Base-by-base conservation (phyloP, 2,329 filamentous ascomycete genomes). In the Diaporthe amygdali region DNA sequence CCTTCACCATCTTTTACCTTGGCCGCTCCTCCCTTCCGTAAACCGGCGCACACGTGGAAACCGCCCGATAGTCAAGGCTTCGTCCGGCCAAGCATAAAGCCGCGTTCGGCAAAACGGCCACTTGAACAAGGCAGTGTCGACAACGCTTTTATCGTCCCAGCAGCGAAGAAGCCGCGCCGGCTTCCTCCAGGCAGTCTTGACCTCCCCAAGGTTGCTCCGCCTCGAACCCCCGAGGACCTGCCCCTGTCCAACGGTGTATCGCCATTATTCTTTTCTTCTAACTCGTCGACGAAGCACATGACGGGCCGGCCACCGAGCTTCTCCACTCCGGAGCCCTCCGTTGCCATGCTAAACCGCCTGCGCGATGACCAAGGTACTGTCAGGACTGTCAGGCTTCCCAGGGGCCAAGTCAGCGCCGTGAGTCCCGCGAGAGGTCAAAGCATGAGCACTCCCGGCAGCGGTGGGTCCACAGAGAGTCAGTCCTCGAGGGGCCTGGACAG, bases 351-450 rank as follows among this genome's bases (percentile, higher is more conserved):
- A 74, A 81, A 82, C 69, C 83, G 81, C 66, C 80, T 83, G 70
- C 81, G 81, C 44, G 85, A 88, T 54, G 80, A 84, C n/a, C 75
- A 80, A 20, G 85, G 85, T 46, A 71, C 76, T 3, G 82, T 90
- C 34, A 89, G 86, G 25, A 90, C 87, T 67, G 82, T 88, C 66
- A 89, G 87, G 76, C 81, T 90, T 55, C 86, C 89, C 14, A 83
- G 86, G 69, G 88, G 87, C 49, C 88, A 83, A 68, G 81, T 90
- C 68, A 85, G 79, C 72, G 82, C 84, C 9, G 78, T 84, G 9
- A 88, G 83, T 66, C 84, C 87, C 2, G 80, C 82, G 12, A 82
- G 84, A 41, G 64, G 41, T 3, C 56, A 66, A 7, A 86, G 86
- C 5, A 83, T 84, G 49, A 88, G 87, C 74, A 87, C 85, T 1